Percentiles rank a stretch among this genome's conserved stretches.
Conservation (phyloP, 257 asterid genomes). For the Solanum arcanum region DNA sequence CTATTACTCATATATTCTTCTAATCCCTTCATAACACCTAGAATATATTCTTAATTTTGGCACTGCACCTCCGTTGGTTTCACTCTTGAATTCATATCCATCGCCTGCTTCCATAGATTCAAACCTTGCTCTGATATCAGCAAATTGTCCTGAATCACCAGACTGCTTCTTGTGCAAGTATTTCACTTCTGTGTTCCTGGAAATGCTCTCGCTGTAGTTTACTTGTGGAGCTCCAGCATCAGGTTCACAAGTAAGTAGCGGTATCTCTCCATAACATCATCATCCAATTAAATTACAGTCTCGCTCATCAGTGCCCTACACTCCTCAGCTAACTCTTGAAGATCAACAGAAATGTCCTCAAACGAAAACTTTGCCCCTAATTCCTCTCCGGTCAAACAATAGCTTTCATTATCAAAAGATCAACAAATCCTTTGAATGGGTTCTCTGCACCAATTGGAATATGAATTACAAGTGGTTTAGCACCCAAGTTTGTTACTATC, state of each 20-base stretch:
- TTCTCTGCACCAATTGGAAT: slow-evolving; percentile 86
- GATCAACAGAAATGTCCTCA: slow-evolving; percentile 67
- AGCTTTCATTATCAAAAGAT: slow-evolving; percentile 81
- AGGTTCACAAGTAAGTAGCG: slow-evolving; percentile 45
- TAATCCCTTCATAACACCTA: too few species aligned
- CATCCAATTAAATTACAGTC: slow-evolving; percentile 64
- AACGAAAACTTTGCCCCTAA: slow-evolving; percentile 86
- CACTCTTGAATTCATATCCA: too few species aligned
- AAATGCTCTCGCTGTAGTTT: slow-evolving; percentile 60
- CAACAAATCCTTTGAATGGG: slow-evolving; percentile 67
- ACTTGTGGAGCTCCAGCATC: slow-evolving; percentile 99
- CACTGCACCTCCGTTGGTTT: too few species aligned
- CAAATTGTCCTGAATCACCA: too few species aligned
- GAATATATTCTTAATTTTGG: too few species aligned
- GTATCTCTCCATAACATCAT: slow-evolving; percentile 77
- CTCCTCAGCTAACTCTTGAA: slow-evolving; percentile 60
- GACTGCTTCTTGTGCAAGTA: too few species aligned
- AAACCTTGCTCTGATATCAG: too few species aligned
- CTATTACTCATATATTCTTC: too few species aligned
- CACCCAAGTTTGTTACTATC: slow-evolving; percentile 83
- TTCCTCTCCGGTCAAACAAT: slow-evolving; percentile 85
- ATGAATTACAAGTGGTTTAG: slow-evolving; percentile 83
- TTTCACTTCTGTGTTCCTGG: too few species aligned
- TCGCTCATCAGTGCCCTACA: slow-evolving; percentile 66
- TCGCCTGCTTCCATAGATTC: too few species aligned